Conservation (phyloP, 129 eudicot genomes). For the Ambrosia trifida region DNA sequence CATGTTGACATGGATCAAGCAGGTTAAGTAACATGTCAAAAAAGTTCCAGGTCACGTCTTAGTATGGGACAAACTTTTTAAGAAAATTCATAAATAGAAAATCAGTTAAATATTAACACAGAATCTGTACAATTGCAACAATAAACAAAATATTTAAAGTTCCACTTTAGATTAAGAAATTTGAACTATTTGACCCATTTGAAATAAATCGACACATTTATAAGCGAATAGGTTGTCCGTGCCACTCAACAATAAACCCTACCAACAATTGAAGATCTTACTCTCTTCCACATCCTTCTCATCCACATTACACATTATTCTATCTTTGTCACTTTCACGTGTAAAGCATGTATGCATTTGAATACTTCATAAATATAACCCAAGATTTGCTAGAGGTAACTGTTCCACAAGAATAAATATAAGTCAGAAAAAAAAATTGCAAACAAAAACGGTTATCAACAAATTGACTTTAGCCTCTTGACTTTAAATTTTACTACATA, state of each 20-base stretch:
- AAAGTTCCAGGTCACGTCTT: too few relatives aligned
- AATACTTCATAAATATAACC: slow-evolving; percentile 75
- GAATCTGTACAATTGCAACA: not conserved
- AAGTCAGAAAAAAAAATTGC: slow-evolving; percentile 5
- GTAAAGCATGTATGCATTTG: slow-evolving; percentile 87
- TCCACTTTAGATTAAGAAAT: not conserved
- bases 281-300: slow-evolving; percentile 82
- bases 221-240: not conserved
- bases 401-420: slow-evolving; percentile 27
- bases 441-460: too few relatives aligned
- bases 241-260: slow-evolving; percentile 1
- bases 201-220: not conserved
- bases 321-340: slow-evolving; percentile 78
- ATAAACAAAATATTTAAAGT: too few relatives aligned
- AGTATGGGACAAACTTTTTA: too few relatives aligned
- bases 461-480: too few relatives aligned
- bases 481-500: too few relatives aligned
- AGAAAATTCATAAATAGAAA: too few relatives aligned
- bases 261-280: slow-evolving; percentile 27
- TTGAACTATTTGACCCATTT: not conserved
- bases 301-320: slow-evolving; percentile 71
- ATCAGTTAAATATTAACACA: not conserved
- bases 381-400: slow-evolving; percentile 79
- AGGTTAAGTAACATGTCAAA: too few relatives aligned
- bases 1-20: too few relatives aligned